phyloP scores from a whole-genome alignment of 2,329 filamentous ascomycete genomes.

The Cordyceps fumosorosea region DNA sequence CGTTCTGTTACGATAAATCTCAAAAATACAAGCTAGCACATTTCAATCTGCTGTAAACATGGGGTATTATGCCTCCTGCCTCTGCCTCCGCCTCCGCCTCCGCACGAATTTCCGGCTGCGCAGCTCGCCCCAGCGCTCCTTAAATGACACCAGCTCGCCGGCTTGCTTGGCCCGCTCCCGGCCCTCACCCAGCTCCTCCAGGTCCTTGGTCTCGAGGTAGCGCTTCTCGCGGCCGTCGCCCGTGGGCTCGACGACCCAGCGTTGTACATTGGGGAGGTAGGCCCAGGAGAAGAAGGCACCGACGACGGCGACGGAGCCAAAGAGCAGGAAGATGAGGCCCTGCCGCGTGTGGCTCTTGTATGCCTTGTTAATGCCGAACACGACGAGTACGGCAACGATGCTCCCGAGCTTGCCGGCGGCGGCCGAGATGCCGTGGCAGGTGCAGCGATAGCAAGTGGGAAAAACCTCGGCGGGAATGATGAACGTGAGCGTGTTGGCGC shows the following conservation, averaged over 20 bases:
- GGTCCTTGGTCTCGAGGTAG: conserved; percentile 38
- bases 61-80: not conserved
- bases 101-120: conserved; percentile 19
- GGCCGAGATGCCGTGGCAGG: conserved; percentile 56
- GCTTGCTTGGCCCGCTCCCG: conserved; percentile 36
- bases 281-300: conserved; percentile 47
- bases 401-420: conserved; percentile 54
- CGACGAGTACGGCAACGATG: conserved; percentile 44
- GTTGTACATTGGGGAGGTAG: conserved; percentile 43
- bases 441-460: conserved; percentile 55
- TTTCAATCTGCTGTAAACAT: conserved; percentile 1
- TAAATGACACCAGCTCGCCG: conserved; percentile 38
- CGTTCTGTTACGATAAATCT: not conserved
- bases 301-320: conserved; percentile 42
- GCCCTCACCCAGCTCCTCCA: conserved; percentile 46
- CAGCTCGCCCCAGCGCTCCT: conserved; percentile 36
- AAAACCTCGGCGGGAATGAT: conserved; percentile 60
- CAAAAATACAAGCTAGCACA: not conserved
- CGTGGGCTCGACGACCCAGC: conserved; percentile 23
- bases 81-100: not conserved
- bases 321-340: conserved; percentile 44
- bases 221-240: conserved; percentile 28
- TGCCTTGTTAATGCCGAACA: conserved; percentile 42
- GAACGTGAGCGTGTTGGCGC: conserved; percentile 57
- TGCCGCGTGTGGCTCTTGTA: conserved; percentile 37